Conservation (phyloP, 768 basidiomycete genomes). For the Lentinula detonsa region DNA sequence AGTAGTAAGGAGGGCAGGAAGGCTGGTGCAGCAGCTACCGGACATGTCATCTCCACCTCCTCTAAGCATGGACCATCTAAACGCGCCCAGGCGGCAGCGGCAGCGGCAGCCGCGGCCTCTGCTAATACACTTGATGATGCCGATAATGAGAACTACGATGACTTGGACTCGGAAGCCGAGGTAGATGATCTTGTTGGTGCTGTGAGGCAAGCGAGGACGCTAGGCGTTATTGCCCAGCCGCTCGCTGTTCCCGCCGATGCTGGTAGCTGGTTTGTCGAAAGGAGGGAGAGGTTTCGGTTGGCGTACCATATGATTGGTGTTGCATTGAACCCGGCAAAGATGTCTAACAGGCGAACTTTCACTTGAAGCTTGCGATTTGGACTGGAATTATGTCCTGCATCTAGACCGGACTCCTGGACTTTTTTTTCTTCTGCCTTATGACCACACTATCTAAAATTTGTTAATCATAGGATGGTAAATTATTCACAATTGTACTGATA, state of each 20-base stretch:
- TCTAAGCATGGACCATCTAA: not conserved
- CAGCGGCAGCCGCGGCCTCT: slow-evolving; percentile 42
- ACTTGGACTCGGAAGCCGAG: slow-evolving; percentile 82
- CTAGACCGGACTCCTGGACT: not conserved
- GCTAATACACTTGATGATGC: slow-evolving; percentile 51
- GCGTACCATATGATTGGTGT: slow-evolving; percentile 54
- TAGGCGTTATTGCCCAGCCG: slow-evolving; percentile 56
- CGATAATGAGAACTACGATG: slow-evolving; percentile 63
- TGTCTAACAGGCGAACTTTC: not conserved
- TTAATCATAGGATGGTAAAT: not conserved
- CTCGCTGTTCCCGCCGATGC: slow-evolving; percentile 70
- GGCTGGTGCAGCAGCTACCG: slow-evolving; percentile 21
- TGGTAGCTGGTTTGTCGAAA: slow-evolving; percentile 75
- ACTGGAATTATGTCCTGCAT: not conserved
- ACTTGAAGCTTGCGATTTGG: not conserved
- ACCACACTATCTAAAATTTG: not conserved
- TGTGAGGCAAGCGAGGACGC: slow-evolving; percentile 48
- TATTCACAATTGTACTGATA: not conserved
- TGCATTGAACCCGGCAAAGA: not conserved
- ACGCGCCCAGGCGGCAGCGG: slow-evolving; percentile 30
- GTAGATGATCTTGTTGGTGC: slow-evolving; percentile 67
- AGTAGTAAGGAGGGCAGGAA: slow-evolving; percentile 66
- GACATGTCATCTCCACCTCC: not conserved
- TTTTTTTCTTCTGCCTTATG: not conserved
- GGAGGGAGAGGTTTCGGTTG: slow-evolving; percentile 63